Evolutionary conservation across 371 early-diverging fungal species (phyloP).

Genomic region (Conidiobolus incongruus): DNA sequence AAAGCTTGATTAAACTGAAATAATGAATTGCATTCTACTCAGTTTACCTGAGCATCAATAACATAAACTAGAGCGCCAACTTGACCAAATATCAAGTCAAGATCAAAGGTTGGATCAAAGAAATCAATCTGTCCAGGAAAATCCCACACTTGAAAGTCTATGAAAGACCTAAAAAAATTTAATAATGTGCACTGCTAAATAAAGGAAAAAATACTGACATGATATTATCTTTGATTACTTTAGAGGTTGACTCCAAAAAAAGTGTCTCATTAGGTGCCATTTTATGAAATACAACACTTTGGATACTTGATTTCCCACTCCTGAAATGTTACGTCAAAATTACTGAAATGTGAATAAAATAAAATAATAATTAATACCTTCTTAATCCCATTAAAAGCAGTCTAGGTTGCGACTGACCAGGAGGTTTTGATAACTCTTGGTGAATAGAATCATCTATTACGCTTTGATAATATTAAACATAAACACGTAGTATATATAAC

Average conservation of each 20-base stretch:
- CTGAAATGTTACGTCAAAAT: constrained; percentile 13
- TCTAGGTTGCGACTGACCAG: neutral
- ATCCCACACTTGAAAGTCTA: constrained; percentile 81
- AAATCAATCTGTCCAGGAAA: constrained; percentile 82
- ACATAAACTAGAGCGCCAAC: constrained; percentile 75
- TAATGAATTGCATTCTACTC: neutral
- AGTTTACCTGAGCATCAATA: constrained; percentile 65
- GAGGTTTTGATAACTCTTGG: neutral
- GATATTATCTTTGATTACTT: constrained; percentile 50
- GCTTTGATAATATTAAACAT: neutral
- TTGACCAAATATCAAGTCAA: constrained; percentile 47
- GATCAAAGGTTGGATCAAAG: constrained; percentile 45
- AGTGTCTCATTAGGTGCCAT: constrained; percentile 83
- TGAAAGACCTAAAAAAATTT: constrained; percentile 38
- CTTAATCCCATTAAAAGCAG: constrained; percentile 2
- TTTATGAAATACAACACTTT: constrained; percentile 79
- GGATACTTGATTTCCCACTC: constrained; percentile 87
- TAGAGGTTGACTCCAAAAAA: constrained; percentile 66
- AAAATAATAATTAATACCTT: neutral
- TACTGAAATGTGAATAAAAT: neutral
- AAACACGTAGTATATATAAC: neutral
- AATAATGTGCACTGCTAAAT: neutral
- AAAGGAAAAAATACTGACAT: constrained; percentile 7
- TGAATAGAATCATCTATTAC: neutral
- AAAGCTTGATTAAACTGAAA: neutral